Percentiles rank a stretch among this genome's conserved stretches.
Conservation (phyloP, 2,329 filamentous ascomycete species). For the Keithomyces neogunnii region DNA sequence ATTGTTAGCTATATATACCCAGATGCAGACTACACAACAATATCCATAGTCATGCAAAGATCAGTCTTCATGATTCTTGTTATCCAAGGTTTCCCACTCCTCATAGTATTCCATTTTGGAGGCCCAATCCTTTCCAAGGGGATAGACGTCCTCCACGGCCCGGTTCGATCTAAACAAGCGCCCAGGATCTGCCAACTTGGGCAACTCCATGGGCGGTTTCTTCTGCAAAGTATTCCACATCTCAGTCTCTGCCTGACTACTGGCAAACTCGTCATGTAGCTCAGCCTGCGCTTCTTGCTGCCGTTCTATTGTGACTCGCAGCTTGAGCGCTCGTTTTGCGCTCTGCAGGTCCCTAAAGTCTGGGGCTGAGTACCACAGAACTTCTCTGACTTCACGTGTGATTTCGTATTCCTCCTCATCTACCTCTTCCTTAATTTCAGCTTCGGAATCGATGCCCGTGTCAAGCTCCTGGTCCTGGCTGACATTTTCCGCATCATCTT, state of each 20-base stretch:
- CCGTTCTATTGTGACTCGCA: slow-evolving; percentile 31
- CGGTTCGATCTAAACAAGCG: slow-evolving; percentile 18
- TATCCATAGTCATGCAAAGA: background rate
- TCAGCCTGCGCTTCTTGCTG: slow-evolving; percentile 37
- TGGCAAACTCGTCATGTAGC: slow-evolving; percentile 29
- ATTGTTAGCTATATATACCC: slow-evolving; percentile 5
- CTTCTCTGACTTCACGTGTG: slow-evolving; percentile 31
- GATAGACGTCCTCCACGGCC: slow-evolving; percentile 27
- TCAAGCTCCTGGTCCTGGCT: slow-evolving; percentile 12
- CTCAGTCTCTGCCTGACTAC: slow-evolving; percentile 31
- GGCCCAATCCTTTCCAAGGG: slow-evolving; percentile 31
- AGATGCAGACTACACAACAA: background rate
- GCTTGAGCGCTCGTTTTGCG: slow-evolving; percentile 26
- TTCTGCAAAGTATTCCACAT: slow-evolving; percentile 38
- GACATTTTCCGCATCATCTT: slow-evolving; percentile 5
- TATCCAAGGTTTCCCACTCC: slow-evolving; percentile 32
- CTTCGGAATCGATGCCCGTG: slow-evolving; percentile 8
- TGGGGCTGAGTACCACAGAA: slow-evolving; percentile 31
- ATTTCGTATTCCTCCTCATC: slow-evolving; percentile 23
- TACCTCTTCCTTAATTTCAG: slow-evolving; percentile 5
- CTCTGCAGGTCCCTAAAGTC: slow-evolving; percentile 28
- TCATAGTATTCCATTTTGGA: slow-evolving; percentile 24
- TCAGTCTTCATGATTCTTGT: background rate
- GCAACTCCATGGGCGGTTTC: slow-evolving; percentile 25
- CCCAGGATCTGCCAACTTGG: slow-evolving; percentile 21